A percentile compares a stretch with the other conserved stretches of the same genome.
Evolutionary conservation across 2,329 filamentous ascomycete species (phyloP).

Genomic region (Aspergillus udagawae): DNA sequence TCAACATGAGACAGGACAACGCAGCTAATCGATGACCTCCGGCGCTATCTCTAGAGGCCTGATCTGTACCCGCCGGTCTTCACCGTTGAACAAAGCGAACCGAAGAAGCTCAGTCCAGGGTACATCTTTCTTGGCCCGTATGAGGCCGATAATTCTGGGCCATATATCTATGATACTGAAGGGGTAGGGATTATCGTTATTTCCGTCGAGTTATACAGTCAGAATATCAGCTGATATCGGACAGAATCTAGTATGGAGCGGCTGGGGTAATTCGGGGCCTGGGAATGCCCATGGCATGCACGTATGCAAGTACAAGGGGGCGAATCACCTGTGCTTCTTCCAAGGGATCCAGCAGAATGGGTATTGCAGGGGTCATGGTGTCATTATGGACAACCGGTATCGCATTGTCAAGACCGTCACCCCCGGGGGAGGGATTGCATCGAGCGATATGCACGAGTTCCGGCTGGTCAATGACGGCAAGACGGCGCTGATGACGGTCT

Average conservation of each 20-base stretch:
- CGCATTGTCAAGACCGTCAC: constrained; percentile 47
- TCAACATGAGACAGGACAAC: background rate
- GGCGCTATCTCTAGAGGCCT: constrained; percentile 27
- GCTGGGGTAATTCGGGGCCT: constrained; percentile 47
- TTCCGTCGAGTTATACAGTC: background rate
- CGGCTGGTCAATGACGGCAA: constrained; percentile 44
- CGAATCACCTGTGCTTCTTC: constrained; percentile 51
- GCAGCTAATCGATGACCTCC: constrained; percentile 1
- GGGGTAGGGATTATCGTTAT: constrained; percentile 31
- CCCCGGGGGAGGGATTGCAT: constrained; percentile 36
- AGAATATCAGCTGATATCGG: constrained; percentile 8
- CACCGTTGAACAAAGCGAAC: constrained; percentile 25
- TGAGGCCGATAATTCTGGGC: constrained; percentile 45
- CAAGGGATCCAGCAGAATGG: constrained; percentile 50
- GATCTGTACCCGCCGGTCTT: constrained; percentile 37
- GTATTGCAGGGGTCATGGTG: constrained; percentile 49
- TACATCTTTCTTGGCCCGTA: constrained; percentile 52
- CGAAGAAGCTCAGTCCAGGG: constrained; percentile 40
- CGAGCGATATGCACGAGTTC: constrained; percentile 53
- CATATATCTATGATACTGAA: constrained; percentile 51
- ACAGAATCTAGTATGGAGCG: constrained; percentile 49
- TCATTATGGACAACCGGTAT: constrained; percentile 51
- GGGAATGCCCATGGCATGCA: constrained; percentile 47
- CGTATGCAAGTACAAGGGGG: constrained; percentile 47
- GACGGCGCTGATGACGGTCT: constrained; percentile 39